Conservation (phyloP, 768 basidiomycete species). For the Lactarius sp. region DNA sequence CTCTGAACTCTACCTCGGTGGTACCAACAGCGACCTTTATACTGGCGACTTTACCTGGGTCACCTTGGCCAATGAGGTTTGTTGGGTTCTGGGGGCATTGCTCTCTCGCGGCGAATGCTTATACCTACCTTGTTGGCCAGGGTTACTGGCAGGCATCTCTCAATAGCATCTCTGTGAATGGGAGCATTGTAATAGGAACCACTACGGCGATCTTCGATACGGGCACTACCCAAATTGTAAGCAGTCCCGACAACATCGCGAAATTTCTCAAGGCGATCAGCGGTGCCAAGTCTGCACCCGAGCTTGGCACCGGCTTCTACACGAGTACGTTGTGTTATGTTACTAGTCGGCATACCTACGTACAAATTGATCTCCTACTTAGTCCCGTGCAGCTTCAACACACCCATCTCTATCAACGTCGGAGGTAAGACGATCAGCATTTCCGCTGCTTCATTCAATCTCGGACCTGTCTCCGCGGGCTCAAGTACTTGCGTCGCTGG, state of each 20-base stretch:
- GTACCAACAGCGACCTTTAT: slow-evolving; percentile 17
- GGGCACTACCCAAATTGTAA: slow-evolving; percentile 32
- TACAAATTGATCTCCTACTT: not conserved
- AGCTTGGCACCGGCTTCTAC: not conserved
- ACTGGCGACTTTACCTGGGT: slow-evolving; percentile 17
- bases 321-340: slow-evolving; percentile 1
- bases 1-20: slow-evolving; percentile 35
- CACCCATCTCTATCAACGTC: not conserved
- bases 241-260: slow-evolving; percentile 8
- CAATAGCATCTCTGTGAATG: slow-evolving; percentile 28
- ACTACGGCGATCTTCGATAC: slow-evolving; percentile 31
- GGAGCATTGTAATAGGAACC: slow-evolving; percentile 7
- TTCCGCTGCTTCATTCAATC: slow-evolving; percentile 7
- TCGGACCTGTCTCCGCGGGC: not conserved
- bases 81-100: not conserved
- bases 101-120: not conserved
- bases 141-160: slow-evolving; percentile 26
- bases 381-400: slow-evolving; percentile 11
- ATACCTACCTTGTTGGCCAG: not conserved
- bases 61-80: slow-evolving; percentile 1
- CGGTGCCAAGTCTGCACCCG: not conserved
- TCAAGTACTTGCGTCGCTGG: slow-evolving; percentile 7
- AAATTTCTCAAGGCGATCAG: not conserved
- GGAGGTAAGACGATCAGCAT: slow-evolving; percentile 3
- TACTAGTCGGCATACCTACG: not conserved